Evolutionary conservation across 2,329 filamentous ascomycete species (phyloP), one percentile per base, ranked within the genome.

Genomic region (Ramularia endophylla): DNA sequence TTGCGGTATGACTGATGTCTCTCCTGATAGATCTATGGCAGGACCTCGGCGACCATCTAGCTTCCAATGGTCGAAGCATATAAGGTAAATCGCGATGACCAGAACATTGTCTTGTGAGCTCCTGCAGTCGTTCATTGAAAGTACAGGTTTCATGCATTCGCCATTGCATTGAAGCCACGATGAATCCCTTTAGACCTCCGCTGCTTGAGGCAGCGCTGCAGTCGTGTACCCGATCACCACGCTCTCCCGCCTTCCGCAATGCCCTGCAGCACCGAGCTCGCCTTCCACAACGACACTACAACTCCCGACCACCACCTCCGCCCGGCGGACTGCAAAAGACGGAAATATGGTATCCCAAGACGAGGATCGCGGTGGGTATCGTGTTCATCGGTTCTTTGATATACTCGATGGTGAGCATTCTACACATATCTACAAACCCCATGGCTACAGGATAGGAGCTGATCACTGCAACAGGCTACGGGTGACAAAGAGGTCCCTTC

Each of bases 371-470:
- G 2, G 59, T 67, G 7, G 70, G 73, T 44, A 53, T 80, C 38
- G 70, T 73, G 44, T 68, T 78, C 50, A 66, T 73, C 32, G 67
- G 70, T 18, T 67, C 74, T 6, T 51, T 81, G 29, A 65, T 74
- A 34, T 81, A 80, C 65, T 76, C 73, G 43, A 76, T 80, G 71
- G 78, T 80, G 66, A 46, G 64, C 20, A 25, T 25, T 25, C 11
- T 25, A 6, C 6, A 6, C 6, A 25, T 25, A 11, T 6, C 22
- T 6, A 27, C 5, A 8, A 40, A 13, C 8, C 13, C 18, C 27
- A 36, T 35, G 15, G 6, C 11, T 11, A 12, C 22, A 8, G 32
- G n/a, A 41, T 41, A 27, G 27, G 56, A 40, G 56, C 29, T 37
- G 22, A 42, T 17, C 16, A 9, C 19, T 27, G 15, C 12, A n/a